Evolutionary conservation across 768 basidiomycete species (phyloP).

Genomic region (Termitomyces sp.): DNA sequence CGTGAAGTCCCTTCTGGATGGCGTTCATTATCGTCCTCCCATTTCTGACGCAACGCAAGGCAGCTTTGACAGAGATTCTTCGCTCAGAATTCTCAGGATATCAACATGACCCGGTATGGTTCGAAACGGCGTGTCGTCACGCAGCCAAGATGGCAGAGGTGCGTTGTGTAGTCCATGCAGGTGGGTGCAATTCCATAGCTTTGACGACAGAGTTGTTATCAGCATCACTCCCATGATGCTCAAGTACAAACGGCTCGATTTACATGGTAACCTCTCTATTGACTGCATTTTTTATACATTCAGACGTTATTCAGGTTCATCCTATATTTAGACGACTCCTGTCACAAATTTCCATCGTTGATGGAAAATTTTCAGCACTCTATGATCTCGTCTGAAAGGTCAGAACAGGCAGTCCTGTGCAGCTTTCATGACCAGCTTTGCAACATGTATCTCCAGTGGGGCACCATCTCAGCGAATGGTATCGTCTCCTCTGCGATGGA

Average conservation of each 20-base stretch:
- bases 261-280: conserved; percentile 7
- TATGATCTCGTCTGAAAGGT: no score
- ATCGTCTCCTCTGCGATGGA: conserved; percentile 3
- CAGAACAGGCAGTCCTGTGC: not conserved
- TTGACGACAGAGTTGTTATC: not conserved
- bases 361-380: conserved; percentile 4
- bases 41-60: no score
- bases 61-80: no score
- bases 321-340: conserved; percentile 3
- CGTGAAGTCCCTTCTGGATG: no score
- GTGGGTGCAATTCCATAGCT: not conserved
- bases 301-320: no score
- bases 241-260: not conserved
- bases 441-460: not conserved
- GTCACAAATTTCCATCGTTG: no score
- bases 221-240: not conserved
- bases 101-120: not conserved
- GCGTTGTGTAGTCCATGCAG: not conserved
- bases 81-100: no score
- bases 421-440: not conserved
- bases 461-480: not conserved
- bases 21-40: no score
- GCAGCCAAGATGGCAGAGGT: conserved; percentile 7
- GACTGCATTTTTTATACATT: no score
- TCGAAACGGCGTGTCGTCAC: not conserved